phyloP scores from a whole-genome alignment of 2,329 filamentous ascomycete species.

The Drechmeria coniospora region DNA sequence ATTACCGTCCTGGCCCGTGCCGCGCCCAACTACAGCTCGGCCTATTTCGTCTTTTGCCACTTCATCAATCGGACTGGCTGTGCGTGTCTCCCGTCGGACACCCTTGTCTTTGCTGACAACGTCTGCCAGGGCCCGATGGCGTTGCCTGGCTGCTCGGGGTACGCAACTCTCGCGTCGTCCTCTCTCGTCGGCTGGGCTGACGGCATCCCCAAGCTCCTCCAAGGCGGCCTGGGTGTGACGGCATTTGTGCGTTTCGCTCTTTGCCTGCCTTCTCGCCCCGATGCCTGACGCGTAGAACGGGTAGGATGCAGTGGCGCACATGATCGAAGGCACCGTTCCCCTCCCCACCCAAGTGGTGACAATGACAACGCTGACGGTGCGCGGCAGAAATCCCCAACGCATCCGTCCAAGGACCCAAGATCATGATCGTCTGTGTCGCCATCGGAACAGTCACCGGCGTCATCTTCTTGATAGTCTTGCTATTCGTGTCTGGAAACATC shows the following conservation, averaged over 20 bases:
- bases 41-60: slow-evolving; percentile 14
- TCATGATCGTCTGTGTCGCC: slow-evolving; percentile 38
- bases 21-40: slow-evolving; percentile 38
- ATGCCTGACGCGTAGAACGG: not conserved
- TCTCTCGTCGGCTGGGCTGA: not conserved
- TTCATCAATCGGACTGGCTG: slow-evolving; percentile 18
- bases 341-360: no score
- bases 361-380: no score
- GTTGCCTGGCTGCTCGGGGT: slow-evolving; percentile 18
- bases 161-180: not conserved
- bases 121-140: slow-evolving; percentile 13
- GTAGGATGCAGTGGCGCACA: slow-evolving; percentile 18
- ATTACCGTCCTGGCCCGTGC: slow-evolving; percentile 52
- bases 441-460: slow-evolving; percentile 49
- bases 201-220: slow-evolving; percentile 10
- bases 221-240: slow-evolving; percentile 17
- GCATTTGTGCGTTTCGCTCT: slow-evolving; percentile 11
- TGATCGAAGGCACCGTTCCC: slow-evolving; percentile 13
- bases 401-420: slow-evolving; percentile 14
- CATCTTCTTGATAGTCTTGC: slow-evolving; percentile 44
- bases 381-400: slow-evolving; percentile 15
- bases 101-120: not conserved
- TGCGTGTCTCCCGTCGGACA: slow-evolving; percentile 1
- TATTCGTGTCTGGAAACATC: slow-evolving; percentile 48
- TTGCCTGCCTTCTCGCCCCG: not conserved